Evolutionary conservation across 2,329 filamentous ascomycete genomes (phyloP).

Genomic region (Xylaria sp.): DNA sequence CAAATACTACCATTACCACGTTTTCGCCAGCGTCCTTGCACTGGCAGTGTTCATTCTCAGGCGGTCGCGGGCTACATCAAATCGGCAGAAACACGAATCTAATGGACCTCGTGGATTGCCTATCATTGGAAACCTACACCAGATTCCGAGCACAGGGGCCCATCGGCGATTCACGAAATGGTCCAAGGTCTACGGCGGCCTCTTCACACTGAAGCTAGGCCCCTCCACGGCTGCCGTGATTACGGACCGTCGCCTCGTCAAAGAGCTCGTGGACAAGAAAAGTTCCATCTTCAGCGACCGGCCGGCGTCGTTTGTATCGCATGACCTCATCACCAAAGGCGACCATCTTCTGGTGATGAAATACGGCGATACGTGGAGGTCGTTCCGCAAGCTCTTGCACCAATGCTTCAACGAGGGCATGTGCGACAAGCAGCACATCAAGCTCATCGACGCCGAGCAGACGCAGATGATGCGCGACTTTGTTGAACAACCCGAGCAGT

Average conservation of each 20-base stretch:
- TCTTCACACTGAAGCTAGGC: constrained; percentile 23
- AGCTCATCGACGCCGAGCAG: constrained; percentile 53
- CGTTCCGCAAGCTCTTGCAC: constrained; percentile 52
- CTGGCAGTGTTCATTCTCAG: constrained; percentile 1
- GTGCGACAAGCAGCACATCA: constrained; percentile 47
- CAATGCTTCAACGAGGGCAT: constrained; percentile 52
- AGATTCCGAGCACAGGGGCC: background rate
- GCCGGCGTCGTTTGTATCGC: constrained; percentile 48
- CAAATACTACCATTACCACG: constrained; percentile 1
- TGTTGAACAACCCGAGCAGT: constrained; percentile 46
- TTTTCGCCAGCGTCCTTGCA: constrained; percentile 1
- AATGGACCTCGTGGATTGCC: constrained; percentile 9
- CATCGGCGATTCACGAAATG: constrained; percentile 47
- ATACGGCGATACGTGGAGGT: constrained; percentile 52
- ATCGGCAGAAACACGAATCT: background rate
- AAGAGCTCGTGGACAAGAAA: constrained; percentile 48
- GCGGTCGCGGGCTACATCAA: background rate
- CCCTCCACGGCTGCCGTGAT: constrained; percentile 46
- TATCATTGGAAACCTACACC: constrained; percentile 25
- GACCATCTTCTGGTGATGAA: constrained; percentile 52
- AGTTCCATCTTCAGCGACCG: constrained; percentile 50
- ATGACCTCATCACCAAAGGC: constrained; percentile 51
- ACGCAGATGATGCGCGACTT: constrained; percentile 54
- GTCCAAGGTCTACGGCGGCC: constrained; percentile 36
- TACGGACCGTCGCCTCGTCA: constrained; percentile 16